Base-by-base conservation (phyloP, 768 basidiomycete species). In the Suillus spraguei region DNA sequence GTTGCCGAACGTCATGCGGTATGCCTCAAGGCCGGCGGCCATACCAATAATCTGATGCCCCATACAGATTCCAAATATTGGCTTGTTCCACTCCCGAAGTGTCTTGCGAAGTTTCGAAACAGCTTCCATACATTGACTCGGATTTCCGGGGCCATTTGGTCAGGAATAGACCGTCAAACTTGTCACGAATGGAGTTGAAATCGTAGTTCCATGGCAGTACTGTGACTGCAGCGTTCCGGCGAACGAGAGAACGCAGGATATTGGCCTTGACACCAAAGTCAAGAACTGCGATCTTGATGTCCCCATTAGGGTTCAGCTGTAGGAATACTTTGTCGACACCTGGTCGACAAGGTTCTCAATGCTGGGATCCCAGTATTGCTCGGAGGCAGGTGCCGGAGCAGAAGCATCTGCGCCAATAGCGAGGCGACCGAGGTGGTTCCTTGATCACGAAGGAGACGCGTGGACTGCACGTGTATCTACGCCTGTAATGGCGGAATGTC, bases 1-100 rank as follows among this genome's bases (percentile, higher is more conserved):
- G 76, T 99, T 98, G n/a, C 97, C 97, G 73, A 99, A 99, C 11
- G 90, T 95, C 97, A 99, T 99, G 52, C 97, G 85, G 77, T 99
- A 98, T 22, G 96, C 94, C 68, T 97, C 96, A 60, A 98, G 77
- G 24, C 97, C 97, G 28, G 95, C 97, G 33, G 97, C 97, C 83
- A 99, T 92, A 56, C 97, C 97, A 68, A 99, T 92, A 69, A 99
- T 85, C 77, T 99, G 97, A 74, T 99, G 94, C 59, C 97, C 97
- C 97, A 99, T 99, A 78, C 97, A 99, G 68, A 99, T 96, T 60
- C 97, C 97, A 68, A 99, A 99, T 46, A 99, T 84, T 13, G 97
- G 97, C 73, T 88, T 94, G 73, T 87, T 79, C 97, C 97, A 99
- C 77, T 96, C 94, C 38, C 82, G 70, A 59, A 99, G 77, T 13